A percentile compares a stretch with the other conserved stretches of the same genome.
phyloP scores from a whole-genome alignment of 805 yeast genomes.

The Sporopachydermia quercuum region DNA sequence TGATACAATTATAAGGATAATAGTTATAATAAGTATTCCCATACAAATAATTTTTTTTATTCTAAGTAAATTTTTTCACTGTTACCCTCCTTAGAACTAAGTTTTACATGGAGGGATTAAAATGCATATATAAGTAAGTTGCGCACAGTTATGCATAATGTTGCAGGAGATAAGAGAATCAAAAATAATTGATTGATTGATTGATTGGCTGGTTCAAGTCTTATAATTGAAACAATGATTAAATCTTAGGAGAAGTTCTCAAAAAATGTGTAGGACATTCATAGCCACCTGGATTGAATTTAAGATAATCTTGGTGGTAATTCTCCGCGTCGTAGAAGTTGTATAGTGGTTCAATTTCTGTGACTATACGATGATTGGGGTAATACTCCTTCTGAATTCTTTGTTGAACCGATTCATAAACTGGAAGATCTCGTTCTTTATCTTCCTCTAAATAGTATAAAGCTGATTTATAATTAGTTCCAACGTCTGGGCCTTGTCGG shows the following conservation, averaged over 20 bases:
- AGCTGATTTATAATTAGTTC: constrained; percentile 84
- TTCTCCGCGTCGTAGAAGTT: constrained; percentile 90
- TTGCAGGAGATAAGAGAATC: too few species aligned
- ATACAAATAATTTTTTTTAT: neutral
- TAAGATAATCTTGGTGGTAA: constrained; percentile 76
- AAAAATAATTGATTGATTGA: too few species aligned
- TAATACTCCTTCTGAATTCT: constrained; percentile 63
- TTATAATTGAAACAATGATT: too few species aligned
- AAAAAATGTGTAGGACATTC: constrained; percentile 82
- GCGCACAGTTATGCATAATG: too few species aligned
- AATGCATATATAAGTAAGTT: too few species aligned
- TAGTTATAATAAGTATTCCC: neutral
- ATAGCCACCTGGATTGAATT: constrained; percentile 72
- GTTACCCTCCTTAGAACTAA: too few species aligned
- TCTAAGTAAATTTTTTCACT: neutral
- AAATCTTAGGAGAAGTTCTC: constrained; percentile 41
- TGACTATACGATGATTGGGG: constrained; percentile 50
- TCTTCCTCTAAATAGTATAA: constrained; percentile 47
- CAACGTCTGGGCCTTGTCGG: constrained; percentile 76
- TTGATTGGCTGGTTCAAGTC: too few species aligned
- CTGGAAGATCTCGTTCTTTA: constrained; percentile 26
- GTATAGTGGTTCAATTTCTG: constrained; percentile 51
- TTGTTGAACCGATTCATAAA: constrained; percentile 28
- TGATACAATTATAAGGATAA: too few species aligned
- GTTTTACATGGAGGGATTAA: too few species aligned